A percentile compares a stretch with the other conserved stretches of the same genome.
Evolutionary conservation across 202 grass and related monocot species (phyloP).

Genomic region (Thinopyrum obtusiflorum): DNA sequence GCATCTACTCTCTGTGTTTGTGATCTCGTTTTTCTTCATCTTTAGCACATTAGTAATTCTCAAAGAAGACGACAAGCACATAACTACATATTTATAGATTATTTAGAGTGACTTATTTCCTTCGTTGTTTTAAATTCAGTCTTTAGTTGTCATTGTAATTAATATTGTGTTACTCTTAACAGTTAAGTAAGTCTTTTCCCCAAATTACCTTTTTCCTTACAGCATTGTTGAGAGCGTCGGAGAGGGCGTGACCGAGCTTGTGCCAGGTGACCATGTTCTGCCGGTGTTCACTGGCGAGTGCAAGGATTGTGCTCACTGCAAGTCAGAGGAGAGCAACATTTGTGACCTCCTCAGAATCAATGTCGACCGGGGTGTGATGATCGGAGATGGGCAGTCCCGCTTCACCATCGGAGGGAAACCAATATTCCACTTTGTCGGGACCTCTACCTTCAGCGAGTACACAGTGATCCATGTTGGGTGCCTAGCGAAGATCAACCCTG

Average conservation of each 20-base stretch:
- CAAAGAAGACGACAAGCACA: not conserved
- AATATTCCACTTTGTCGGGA: constrained; percentile 46
- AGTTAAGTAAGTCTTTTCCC: not conserved
- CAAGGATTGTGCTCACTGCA: constrained; percentile 47
- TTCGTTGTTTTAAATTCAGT: not conserved
- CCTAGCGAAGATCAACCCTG: constrained; percentile 45
- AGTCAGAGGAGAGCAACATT: constrained; percentile 52
- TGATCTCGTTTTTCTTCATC: not conserved
- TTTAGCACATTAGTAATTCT: not conserved
- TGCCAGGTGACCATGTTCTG: constrained; percentile 51
- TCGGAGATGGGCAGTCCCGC: constrained; percentile 31
- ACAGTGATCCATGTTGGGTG: constrained; percentile 49
- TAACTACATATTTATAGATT: not conserved
- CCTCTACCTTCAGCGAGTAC: constrained; percentile 50
- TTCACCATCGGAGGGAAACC: constrained; percentile 40
- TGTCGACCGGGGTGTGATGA: constrained; percentile 40
- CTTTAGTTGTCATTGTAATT: not conserved
- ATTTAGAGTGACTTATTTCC: not conserved
- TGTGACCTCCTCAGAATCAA: constrained; percentile 47
- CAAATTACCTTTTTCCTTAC: not conserved
- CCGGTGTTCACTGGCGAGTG: constrained; percentile 54
- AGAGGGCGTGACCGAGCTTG: constrained; percentile 42
- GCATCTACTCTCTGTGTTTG: not conserved
- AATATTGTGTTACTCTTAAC: not conserved
- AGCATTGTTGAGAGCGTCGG: constrained; percentile 51